Base-by-base conservation (phyloP, 1,284 basidiomycete species). In the Rhodotorula glutinis region DNA sequence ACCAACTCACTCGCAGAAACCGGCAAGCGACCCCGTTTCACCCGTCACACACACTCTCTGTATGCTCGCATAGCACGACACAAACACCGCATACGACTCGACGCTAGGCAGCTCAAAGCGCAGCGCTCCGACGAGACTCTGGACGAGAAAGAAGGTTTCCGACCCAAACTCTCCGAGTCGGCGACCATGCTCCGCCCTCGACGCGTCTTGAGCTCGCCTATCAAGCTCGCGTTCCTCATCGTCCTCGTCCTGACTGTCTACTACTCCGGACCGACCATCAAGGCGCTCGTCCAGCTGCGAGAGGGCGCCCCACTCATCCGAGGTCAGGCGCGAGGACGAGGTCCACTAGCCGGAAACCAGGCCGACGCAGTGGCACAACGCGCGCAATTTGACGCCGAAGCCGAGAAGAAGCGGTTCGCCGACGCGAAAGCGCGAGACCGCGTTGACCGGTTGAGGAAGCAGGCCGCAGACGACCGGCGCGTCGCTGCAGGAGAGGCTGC, bases 221-320 rank as follows among this genome's bases (percentile, higher is more conserved):
- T 58, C 43, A 63, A 63, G 62, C 30, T 63, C 43, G 19, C 43
- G 33, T 13, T 58, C 43, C 33, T 58, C 57, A 25, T 33, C 43
- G 13, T 21, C 52, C 17, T 25, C 44, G 51, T 63, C 57, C 3
- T 58, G 41, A n/a, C 5, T 19, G 16, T 58, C 19, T 63, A 41
- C 25, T 30, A 41, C 52, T 43, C 58, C 51, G 25, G 52, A 11
- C 23, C 57, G 38, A 3, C 40, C 56, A 43, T 63, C 51, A 16
- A 27, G 25, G 11, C 57, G 30, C 30, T 2, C 30, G 0, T 19
- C 56, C 21, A 9, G 7, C 19, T 27, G 29, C 21, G 17, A 38
- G 33, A 10, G 38, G 14, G 16, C 25, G 23, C 19, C 57, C 17
- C 27, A 13, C 14, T 38, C 44, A 25, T 7, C 41, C 8, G 19